Evolutionary conservation across 345 rosid species (phyloP).

Genomic region (Aurinia saxatilis): DNA sequence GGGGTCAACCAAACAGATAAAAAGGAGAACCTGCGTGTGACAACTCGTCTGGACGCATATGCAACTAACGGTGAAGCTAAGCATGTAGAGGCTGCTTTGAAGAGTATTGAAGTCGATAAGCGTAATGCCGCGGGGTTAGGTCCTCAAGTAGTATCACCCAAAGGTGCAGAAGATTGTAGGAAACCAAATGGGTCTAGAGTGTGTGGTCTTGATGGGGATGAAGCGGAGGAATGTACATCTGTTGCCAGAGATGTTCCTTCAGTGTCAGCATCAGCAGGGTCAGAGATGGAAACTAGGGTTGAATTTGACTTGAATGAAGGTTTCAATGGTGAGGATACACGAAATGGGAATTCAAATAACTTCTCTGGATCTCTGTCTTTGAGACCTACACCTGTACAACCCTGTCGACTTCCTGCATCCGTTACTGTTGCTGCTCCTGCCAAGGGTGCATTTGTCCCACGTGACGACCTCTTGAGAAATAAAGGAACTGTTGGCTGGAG

Average conservation of each 20-base stretch:
- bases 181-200: conserved; percentile 35
- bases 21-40: conserved; percentile 22
- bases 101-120: conserved; percentile 24
- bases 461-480: conserved; percentile 55
- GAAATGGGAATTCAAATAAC: conserved; percentile 37
- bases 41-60: conserved; percentile 20
- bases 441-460: conserved; percentile 81
- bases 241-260: conserved; percentile 30
- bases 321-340: conserved; percentile 55
- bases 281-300: conserved; percentile 50
- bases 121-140: neutral
- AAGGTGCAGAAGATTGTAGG: conserved; percentile 27
- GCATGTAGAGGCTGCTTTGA: conserved; percentile 18
- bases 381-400: conserved; percentile 35
- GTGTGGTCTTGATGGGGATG: conserved; percentile 35
- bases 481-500: conserved; percentile 88
- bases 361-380: conserved; percentile 26
- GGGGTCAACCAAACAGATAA: conserved; percentile 18
- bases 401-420: conserved; percentile 49
- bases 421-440: conserved; percentile 88
- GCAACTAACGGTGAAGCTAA: conserved; percentile 19
- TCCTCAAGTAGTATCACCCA: conserved; percentile 18
- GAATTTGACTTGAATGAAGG: conserved; percentile 92
- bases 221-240: conserved; percentile 41
- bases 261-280: conserved; percentile 25